Base-by-base conservation (phyloP, 2,329 filamentous ascomycete genomes). In the Beauveria sp. region DNA sequence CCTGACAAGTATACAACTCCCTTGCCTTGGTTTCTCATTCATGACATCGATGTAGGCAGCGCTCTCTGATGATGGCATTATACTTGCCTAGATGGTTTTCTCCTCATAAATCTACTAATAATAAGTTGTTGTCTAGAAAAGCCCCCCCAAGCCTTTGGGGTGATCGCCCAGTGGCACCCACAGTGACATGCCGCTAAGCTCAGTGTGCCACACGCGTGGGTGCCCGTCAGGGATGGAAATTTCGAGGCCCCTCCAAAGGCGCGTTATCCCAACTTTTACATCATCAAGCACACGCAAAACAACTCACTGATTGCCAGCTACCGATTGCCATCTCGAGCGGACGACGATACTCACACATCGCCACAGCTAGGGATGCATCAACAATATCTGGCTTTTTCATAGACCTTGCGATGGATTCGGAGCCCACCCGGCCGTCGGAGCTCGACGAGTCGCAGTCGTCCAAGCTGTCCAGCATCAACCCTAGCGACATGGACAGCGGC, bases 391-490 rank as follows among this genome's bases (percentile, higher is more conserved):
- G 40, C 26, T 28, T 46, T 9, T 40, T 53, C 38, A 16, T 60
- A 60, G 57, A 60, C 34, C 26, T 60, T 45, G 57, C 65, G 56
- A 74, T 73, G 70, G 69, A 70, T 59, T 50, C 67, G 14, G 71
- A 70, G 61, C 65, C 69, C 40, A 70, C 57, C 38, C 57, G 68
- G 34, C 66, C 67, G 56, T 71, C 69, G 18, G 71, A 73, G 42
- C 69, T 65, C 63, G 74, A 73, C 61, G 72, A 75, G 31, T 69
- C 74, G 34, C 68, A 65, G 55, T 68, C 70, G 59, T 72, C 71
- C 28, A 67, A 67, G 28, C 66, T 67, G 40, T 69, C 68, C 28
- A 60, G 57, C 26, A n/a, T 60, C 48, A 43, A 53, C 26, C 48
- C 49, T 9, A 72, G 69, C 63, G 65, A 67, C 48, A 66, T 64